Evolutionary conservation across 1,284 basidiomycete genomes (phyloP), one percentile per base, ranked within the genome.

Genomic region (Cryptococcus sp.): DNA sequence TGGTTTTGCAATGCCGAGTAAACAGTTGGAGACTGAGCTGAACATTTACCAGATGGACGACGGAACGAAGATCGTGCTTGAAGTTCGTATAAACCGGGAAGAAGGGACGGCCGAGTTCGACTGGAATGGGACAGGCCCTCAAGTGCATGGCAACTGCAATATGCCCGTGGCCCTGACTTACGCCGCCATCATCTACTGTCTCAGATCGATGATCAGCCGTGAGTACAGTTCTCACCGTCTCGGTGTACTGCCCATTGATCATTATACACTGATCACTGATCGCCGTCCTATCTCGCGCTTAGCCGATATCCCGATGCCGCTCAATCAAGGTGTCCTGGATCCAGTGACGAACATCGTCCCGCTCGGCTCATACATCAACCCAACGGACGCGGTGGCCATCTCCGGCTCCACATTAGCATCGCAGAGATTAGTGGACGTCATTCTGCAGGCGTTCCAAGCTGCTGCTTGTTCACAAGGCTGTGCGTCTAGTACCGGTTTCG

Each of bases 361-460:
- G 0, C 77, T 82, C 40, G 88, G 87, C 48, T 89, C 87, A 5
- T 77, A 95, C 16, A 82, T 97, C 38, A 84, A 87, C 7, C 93
- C 93, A 0, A 90, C 89, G 13, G 83, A 84, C 42, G 89, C 87
- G 0, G 92, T 91, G 0, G 92, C 93, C 0, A 90, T 94, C 1
- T 93, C 91, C 60, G 92, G 90, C 25, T 91, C 91, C 6, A 96
- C 94, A 66, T 90, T 95, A 47, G 94, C 93, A 0, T 89, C 87
- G 15, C 94, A 97, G 75, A 84, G 94, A 15, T 90, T 97, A 57
- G 91, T 93, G 0, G 94, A 97, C 71, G 91, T 96, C 0, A 91
- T 97, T 8, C 81, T 97, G 49, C 89, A 88, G 70, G 93, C 93
- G 0, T 98, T 98, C 81, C 84, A 89, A 58, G 94, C 92, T 0